A percentile compares a stretch with the other conserved stretches of the same genome.
Conservation (phyloP, 1,139 yeast species). For the Kurtzmaniella quercitrusa region DNA sequence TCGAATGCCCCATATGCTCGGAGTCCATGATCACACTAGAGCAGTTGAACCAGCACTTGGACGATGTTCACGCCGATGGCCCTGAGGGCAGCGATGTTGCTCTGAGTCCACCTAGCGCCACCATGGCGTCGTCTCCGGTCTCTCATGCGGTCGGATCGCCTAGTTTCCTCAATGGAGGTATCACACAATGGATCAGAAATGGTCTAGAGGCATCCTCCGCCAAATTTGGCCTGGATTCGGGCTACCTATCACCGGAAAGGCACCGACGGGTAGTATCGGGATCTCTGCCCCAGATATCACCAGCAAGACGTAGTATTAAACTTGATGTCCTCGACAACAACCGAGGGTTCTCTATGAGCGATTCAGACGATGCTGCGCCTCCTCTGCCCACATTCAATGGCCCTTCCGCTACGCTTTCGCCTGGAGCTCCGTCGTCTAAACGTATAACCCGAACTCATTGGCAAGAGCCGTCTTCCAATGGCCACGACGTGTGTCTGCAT, state of each 20-base stretch:
- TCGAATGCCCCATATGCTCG: conserved; percentile 67
- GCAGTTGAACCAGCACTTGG: conserved; percentile 69
- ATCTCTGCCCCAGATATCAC: conserved; percentile 4
- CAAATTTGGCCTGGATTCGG: not conserved
- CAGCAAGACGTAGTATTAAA: conserved; percentile 21
- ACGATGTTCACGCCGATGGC: conserved; percentile 47
- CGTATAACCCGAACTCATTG: conserved; percentile 56
- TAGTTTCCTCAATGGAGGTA: conserved; percentile 17
- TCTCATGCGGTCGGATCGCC: conserved; percentile 9
- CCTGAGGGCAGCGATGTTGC: conserved; percentile 4
- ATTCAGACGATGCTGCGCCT: conserved; percentile 10
- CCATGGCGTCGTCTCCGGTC: not conserved
- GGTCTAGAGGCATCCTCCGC: conserved; percentile 8
- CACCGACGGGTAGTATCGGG: not conserved
- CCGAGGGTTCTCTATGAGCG: conserved; percentile 26
- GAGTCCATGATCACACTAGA: conserved; percentile 53
- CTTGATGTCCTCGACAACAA: conserved; percentile 33
- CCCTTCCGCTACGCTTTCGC: conserved; percentile 1
- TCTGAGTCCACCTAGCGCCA: not conserved
- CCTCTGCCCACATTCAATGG: conserved; percentile 1
- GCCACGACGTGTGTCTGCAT: conserved; percentile 29
- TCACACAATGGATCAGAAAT: conserved; percentile 20
- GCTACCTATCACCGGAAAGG: not conserved
- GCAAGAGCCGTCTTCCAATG: conserved; percentile 43
- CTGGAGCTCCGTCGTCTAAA: not conserved